Base-by-base conservation (phyloP, 768 basidiomycete genomes). In the Podaxis mareebaensis region DNA sequence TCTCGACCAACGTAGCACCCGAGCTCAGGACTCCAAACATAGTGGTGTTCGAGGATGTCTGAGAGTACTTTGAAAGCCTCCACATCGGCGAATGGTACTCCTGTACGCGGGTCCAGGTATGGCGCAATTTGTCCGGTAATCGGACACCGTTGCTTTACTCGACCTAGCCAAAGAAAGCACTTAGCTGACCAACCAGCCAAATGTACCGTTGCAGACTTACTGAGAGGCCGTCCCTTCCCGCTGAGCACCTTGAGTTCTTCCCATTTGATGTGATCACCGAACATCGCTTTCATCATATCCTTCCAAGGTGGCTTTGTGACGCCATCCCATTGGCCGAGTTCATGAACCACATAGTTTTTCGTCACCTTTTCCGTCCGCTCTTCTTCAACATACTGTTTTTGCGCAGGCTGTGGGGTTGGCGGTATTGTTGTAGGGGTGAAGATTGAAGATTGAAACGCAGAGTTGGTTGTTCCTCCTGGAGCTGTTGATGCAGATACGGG, bases 241-340 rank as follows among this genome's bases (percentile, higher is more conserved):
- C 79, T 77, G 67, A 84, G 91, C 5, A 89, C 88, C 64, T 81
- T 85, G 22, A 91, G 63, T 30, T 88, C 83, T 56, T 90, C 86
- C 92, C 92, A 98, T 53, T 88, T 82, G 8, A 89, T 88, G 67
- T 96, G 90, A 56, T 90, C 81, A 1, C 96, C 95, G 68, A 98
- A 93, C 78, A 96, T 81, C 1, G 92, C 88, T 6, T 81, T 69
- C 89, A 95, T 91, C 11, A 90, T 93, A 33, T 89, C 85, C 53
- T 76, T 79, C 90, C 91, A 90, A 0, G 74, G 70, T 0, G 90
- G 88, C 63, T 85, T 85, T 0, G 77, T 73, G 0, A 75, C 73
- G 4, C 76, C 77, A 24, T 80, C 75, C 1, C 74, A 70, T 65
- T 89, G 85, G 2, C 75, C 78, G 2, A 80, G 66, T 67, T 91